Evolutionary conservation across 2,329 filamentous ascomycete genomes (phyloP), one percentile per base, ranked within the genome.

Genomic region (Xylaria arbuscula): DNA sequence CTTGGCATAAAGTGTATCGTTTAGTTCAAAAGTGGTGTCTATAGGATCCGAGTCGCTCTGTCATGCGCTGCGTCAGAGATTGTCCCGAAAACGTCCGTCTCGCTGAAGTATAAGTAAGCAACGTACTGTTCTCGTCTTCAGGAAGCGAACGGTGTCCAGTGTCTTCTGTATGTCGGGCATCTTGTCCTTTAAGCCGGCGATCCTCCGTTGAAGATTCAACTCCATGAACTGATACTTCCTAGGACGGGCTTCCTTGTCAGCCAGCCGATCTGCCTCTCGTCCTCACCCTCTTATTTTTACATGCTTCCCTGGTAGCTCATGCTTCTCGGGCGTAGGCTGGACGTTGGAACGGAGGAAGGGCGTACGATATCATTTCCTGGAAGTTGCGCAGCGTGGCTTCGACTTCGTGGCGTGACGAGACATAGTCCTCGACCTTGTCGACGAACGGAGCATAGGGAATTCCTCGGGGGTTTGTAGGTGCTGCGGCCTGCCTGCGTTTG

Each of bases 191-290:
- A 99, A 84, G 1, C 94, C 94, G 3, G 87, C 85, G 62, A 92
- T 91, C 56, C 96, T 89, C 71, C 93, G 88, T 80, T 97, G 92
- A 67, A 96, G 92, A 81, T 97, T 98, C 79, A 92, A 86, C 83
- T 98, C 94, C 96, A 99, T 99, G 83, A 98, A 99, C 81, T 98
- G 96, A 84, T 99, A 99, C 87, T 99, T 99, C 75, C 94, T 97
- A 78, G 54, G 70, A 74, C 48, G 71, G 72, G 66, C 34, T 61
- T 65, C 48, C 67, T 68, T 59, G 54, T 62, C 19, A 69, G 65
- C 59, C 62, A 51, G 22, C 10, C 4, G 28, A 8, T 13, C 48
- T 47, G 7, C 40, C 48, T 32, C 28, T 61, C n/a, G 22, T 24
- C 6, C 15, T 45, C 28, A 24, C 19, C 19, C 24, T 10, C 17